Evolutionary conservation across 331 rosid species (phyloP).

Genomic region (Acacia concinna): DNA sequence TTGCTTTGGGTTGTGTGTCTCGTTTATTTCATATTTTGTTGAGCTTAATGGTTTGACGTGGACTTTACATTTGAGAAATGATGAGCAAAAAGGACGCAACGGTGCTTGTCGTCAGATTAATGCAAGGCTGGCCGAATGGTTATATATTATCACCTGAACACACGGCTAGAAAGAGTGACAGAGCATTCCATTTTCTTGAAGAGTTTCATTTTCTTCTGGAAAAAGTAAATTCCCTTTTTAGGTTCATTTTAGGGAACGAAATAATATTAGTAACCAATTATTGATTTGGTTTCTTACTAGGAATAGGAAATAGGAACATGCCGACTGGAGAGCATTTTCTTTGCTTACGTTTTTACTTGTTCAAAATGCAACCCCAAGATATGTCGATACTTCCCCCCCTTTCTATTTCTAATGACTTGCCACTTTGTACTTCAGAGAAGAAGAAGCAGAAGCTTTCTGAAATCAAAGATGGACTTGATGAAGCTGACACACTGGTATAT

Average conservation of each 20-base stretch:
- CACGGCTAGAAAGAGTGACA: neutral
- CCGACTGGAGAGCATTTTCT: conserved; percentile 20
- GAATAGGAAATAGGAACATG: neutral
- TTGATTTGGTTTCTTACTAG: neutral
- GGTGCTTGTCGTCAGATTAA: neutral
- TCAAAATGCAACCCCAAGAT: neutral
- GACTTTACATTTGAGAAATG: neutral
- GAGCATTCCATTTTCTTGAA: neutral
- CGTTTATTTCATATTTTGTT: neutral
- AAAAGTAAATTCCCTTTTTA: neutral
- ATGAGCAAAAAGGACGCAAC: neutral
- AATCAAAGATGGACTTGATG: conserved; percentile 55
- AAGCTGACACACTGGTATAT: conserved; percentile 59
- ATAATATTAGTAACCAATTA: too few relatives aligned
- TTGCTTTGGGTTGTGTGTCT: neutral
- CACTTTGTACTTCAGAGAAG: conserved; percentile 40
- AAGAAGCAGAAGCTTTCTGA: conserved; percentile 55
- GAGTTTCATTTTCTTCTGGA: neutral
- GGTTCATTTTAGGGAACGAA: neutral
- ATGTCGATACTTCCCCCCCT: neutral
- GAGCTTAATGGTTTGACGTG: neutral
- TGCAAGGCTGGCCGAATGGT: neutral
- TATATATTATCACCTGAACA: neutral
- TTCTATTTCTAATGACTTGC: neutral
- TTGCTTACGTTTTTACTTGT: neutral